phyloP scores from a whole-genome alignment of 2,329 filamentous ascomycete genomes.

The Raffaelea ambrosiae region DNA sequence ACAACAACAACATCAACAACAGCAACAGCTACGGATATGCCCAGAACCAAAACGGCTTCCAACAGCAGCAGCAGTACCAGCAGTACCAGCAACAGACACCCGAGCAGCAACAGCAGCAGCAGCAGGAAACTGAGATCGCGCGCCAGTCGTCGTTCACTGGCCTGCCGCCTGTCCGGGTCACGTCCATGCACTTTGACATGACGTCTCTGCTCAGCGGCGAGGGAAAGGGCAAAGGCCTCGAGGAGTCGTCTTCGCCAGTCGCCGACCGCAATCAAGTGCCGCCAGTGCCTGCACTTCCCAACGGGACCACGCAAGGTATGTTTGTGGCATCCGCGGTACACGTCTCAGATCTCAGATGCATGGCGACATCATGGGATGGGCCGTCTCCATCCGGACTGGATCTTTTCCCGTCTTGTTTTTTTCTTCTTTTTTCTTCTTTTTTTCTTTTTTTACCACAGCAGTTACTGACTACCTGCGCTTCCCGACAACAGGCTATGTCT shows the following conservation, averaged over 20 bases:
- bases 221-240: conserved; percentile 17
- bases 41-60: neutral
- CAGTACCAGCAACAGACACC: neutral
- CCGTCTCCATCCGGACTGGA: too few relatives aligned
- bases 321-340: neutral
- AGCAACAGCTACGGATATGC: conserved; percentile 4
- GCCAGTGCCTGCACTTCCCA: neutral
- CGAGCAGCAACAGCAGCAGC: neutral
- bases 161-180: conserved; percentile 49
- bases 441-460: too few relatives aligned
- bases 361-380: too few relatives aligned
- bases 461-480: too few relatives aligned
- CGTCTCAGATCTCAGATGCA: too few relatives aligned
- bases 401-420: too few relatives aligned
- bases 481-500: neutral
- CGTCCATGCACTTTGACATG: conserved; percentile 40
- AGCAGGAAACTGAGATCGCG: conserved; percentile 1
- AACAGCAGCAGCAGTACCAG: neutral
- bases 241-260: conserved; percentile 11
- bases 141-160: conserved; percentile 44
- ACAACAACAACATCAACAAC: conserved; percentile 12
- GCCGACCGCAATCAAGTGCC: conserved; percentile 4
- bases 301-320: neutral
- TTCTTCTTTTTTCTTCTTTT: too few relatives aligned
- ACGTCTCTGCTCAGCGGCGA: conserved; percentile 25